phyloP scores from a whole-genome alignment of 192 early-diverging fungal genomes.

The Jimgerdemannia flammicorona region DNA sequence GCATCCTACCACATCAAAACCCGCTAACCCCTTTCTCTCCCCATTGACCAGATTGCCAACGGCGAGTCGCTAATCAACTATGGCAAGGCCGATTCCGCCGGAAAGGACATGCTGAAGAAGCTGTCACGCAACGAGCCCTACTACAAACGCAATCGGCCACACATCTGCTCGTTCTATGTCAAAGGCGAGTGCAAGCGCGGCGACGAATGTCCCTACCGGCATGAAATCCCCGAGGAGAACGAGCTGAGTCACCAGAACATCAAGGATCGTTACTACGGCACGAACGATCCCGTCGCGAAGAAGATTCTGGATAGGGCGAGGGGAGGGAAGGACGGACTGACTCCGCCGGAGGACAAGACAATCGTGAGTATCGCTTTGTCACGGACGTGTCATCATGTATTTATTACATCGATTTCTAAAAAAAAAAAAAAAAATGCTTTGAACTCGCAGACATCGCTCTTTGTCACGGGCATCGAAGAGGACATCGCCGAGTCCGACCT shows the following conservation, averaged over 20 bases:
- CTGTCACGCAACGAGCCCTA: slow-evolving; percentile 87
- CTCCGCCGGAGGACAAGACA: slow-evolving; percentile 73
- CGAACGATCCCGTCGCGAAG: slow-evolving; percentile 91
- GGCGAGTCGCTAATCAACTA: slow-evolving; percentile 60
- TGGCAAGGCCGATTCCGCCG: slow-evolving; percentile 65
- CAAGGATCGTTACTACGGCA: slow-evolving; percentile 90
- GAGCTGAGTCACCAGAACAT: slow-evolving; percentile 92
- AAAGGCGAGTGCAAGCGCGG: slow-evolving; percentile 95
- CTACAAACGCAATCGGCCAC: slow-evolving; percentile 85
- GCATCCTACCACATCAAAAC: neutral
- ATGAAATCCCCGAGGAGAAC: slow-evolving; percentile 84
- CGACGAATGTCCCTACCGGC: slow-evolving; percentile 90
- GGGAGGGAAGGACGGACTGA: slow-evolving; percentile 46
- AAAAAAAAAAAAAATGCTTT: too few relatives aligned
- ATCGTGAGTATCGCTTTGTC: slow-evolving; percentile 43
- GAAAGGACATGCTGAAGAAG: slow-evolving; percentile 69
- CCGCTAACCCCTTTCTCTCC: neutral
- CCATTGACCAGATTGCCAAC: slow-evolving; percentile 21
- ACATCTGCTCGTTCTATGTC: slow-evolving; percentile 95
- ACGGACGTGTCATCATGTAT: neutral
- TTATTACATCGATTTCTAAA: slow-evolving; percentile 1
- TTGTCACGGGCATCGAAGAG: slow-evolving; percentile 76
- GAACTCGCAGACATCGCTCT: slow-evolving; percentile 66
- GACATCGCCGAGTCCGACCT: slow-evolving; percentile 63
- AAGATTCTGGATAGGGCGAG: slow-evolving; percentile 66